A percentile compares a stretch with the other conserved stretches of the same genome.
phyloP scores from a whole-genome alignment of 768 basidiomycete genomes.

The Tricholoma bakamatsutake region DNA sequence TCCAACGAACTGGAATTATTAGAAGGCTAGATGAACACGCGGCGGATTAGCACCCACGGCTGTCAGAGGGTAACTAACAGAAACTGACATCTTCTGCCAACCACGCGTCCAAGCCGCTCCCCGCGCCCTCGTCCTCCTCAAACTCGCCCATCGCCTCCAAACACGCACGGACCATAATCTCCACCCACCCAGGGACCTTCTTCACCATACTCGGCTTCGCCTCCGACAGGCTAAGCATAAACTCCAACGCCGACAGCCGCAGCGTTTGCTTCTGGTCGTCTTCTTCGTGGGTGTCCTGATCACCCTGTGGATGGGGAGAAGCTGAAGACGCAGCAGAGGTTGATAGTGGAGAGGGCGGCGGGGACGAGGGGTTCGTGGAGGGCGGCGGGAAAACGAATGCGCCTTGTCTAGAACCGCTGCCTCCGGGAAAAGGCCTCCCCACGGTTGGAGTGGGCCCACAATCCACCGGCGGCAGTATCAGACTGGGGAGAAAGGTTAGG shows the following conservation, averaged over 20 bases:
- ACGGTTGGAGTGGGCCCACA: constrained; percentile 47
- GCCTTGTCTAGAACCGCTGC: constrained; percentile 22
- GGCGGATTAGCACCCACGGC: background rate
- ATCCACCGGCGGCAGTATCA: constrained; percentile 59
- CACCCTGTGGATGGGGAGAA: constrained; percentile 29
- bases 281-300: constrained; percentile 23
- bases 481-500: constrained; percentile 61
- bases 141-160: constrained; percentile 80
- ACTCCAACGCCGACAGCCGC: constrained; percentile 70
- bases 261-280: constrained; percentile 67
- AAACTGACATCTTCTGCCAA: constrained; percentile 66
- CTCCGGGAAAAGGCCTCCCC: constrained; percentile 36
- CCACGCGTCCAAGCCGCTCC: constrained; percentile 48
- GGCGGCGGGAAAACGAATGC: constrained; percentile 38
- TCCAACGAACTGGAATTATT: constrained; percentile 52
- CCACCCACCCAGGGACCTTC: constrained; percentile 65
- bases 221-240: constrained; percentile 80
- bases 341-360: background rate
- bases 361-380: background rate
- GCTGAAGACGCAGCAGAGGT: background rate
- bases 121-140: constrained; percentile 43
- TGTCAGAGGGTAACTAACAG: background rate
- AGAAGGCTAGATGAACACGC: constrained; percentile 42
- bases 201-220: constrained; percentile 64
- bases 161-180: constrained; percentile 65